Evolutionary conservation across 148 eudicot genomes (phyloP).

Genomic region (Chenopodium formosanum): DNA sequence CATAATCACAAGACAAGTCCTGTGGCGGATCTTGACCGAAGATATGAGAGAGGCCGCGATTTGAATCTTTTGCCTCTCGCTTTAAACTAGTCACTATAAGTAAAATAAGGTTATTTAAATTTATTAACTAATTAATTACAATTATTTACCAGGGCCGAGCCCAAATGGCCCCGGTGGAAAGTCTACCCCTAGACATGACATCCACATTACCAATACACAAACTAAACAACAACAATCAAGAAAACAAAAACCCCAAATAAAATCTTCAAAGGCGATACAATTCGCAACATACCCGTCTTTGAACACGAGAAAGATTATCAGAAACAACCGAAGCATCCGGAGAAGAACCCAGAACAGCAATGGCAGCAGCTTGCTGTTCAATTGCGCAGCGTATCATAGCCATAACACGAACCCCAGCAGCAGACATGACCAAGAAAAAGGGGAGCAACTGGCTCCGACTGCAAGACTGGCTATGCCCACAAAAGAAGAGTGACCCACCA

Average conservation of each 20-base stretch:
- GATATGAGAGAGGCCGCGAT: too few relatives aligned
- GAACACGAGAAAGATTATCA: constrained; percentile 37
- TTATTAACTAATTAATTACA: too few relatives aligned
- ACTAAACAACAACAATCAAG: background rate
- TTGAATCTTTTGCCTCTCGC: too few relatives aligned
- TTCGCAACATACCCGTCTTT: constrained; percentile 23
- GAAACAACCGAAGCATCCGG: constrained; percentile 8
- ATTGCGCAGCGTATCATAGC: constrained; percentile 51
- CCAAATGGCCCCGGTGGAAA: too few relatives aligned
- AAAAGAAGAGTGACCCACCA: constrained; percentile 23
- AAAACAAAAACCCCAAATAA: background rate
- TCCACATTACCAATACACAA: background rate
- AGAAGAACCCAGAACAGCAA: constrained; percentile 39
- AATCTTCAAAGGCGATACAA: background rate
- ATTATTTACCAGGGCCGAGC: too few relatives aligned
- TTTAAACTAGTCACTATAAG: too few relatives aligned
- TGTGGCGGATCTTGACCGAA: too few relatives aligned
- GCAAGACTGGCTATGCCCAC: constrained; percentile 29
- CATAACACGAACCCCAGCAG: constrained; percentile 34
- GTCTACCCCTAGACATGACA: too few relatives aligned
- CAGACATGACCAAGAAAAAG: constrained; percentile 26
- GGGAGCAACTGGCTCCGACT: constrained; percentile 25
- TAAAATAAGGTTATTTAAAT: too few relatives aligned
- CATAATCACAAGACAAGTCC: too few relatives aligned
- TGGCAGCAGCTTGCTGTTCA: constrained; percentile 55